phyloP scores from a whole-genome alignment of 768 basidiomycete species.

The Mycena filopes region DNA sequence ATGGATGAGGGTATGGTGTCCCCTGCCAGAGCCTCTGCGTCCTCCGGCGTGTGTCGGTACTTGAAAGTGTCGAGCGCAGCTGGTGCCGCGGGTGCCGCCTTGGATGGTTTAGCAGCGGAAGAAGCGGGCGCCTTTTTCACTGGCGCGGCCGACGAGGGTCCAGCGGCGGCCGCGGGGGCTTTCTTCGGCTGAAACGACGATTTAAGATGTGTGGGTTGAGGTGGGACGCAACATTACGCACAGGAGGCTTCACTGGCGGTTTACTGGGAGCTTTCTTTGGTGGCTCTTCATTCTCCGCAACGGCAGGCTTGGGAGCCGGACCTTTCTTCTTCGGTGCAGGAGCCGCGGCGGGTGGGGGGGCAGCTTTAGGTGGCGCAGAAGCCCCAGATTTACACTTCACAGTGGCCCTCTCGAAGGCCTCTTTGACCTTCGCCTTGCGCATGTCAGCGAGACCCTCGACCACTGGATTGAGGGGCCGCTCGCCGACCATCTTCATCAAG shows the following conservation, averaged over 20 bases:
- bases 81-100: conserved; percentile 56
- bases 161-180: conserved; percentile 46
- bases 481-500: conserved; percentile 97
- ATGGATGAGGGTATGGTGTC: conserved; percentile 78
- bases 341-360: conserved; percentile 40
- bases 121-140: conserved; percentile 58
- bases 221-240: conserved; percentile 27
- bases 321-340: conserved; percentile 49
- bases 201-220: conserved; percentile 1
- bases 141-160: conserved; percentile 45
- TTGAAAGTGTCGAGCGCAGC: conserved; percentile 85
- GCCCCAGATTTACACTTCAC: conserved; percentile 86
- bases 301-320: conserved; percentile 34
- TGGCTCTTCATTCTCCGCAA: conserved; percentile 43
- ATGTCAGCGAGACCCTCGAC: conserved; percentile 89
- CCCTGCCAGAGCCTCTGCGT: conserved; percentile 84
- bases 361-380: conserved; percentile 58
- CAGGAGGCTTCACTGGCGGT: conserved; percentile 52
- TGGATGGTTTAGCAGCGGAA: conserved; percentile 52
- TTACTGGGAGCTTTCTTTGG: conserved; percentile 56
- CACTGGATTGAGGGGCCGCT: conserved; percentile 87
- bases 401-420: conserved; percentile 91
- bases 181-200: conserved; percentile 61
- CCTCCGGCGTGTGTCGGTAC: conserved; percentile 91
- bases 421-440: conserved; percentile 92